Evolutionary conservation across 1,284 basidiomycete species (phyloP).

Genomic region (Malassezia psittaci): DNA sequence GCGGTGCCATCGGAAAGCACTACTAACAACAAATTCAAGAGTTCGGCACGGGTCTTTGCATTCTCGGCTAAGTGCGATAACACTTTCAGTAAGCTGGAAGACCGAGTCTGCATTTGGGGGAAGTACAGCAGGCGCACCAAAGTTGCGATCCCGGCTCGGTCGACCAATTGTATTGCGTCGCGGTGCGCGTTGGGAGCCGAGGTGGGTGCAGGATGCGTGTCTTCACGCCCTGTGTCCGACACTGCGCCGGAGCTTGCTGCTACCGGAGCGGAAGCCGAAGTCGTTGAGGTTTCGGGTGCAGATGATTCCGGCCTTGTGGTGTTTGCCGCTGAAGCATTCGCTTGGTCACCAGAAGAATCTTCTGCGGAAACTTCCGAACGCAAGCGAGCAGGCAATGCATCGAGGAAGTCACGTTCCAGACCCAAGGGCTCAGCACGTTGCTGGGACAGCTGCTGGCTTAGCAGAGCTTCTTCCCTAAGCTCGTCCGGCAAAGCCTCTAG

Average conservation of each 20-base stretch:
- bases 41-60: conserved; percentile 74
- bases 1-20: conserved; percentile 90
- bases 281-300: background rate
- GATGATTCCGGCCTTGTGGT: background rate
- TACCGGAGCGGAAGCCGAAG: background rate
- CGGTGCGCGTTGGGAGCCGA: background rate
- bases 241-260: background rate
- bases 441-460: conserved; percentile 74
- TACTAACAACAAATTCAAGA: conserved; percentile 81
- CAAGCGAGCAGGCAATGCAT: conserved; percentile 89
- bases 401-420: conserved; percentile 88
- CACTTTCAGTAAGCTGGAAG: conserved; percentile 75
- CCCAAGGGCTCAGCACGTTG: conserved; percentile 57
- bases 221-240: background rate
- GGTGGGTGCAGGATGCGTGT: background rate
- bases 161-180: conserved; percentile 86
- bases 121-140: conserved; percentile 90
- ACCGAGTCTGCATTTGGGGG: conserved; percentile 71
- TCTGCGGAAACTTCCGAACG: conserved; percentile 90
- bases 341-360: background rate
- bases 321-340: background rate
- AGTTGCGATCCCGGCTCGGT: conserved; percentile 78
- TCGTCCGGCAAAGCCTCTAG: conserved; percentile 94
- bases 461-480: conserved; percentile 84
- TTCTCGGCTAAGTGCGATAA: conserved; percentile 95